These are phyloP conservation scores for Ailanthus altissimus DNA, from an alignment of 345 rosid genomes.

Conservation along the genomic window DNA sequence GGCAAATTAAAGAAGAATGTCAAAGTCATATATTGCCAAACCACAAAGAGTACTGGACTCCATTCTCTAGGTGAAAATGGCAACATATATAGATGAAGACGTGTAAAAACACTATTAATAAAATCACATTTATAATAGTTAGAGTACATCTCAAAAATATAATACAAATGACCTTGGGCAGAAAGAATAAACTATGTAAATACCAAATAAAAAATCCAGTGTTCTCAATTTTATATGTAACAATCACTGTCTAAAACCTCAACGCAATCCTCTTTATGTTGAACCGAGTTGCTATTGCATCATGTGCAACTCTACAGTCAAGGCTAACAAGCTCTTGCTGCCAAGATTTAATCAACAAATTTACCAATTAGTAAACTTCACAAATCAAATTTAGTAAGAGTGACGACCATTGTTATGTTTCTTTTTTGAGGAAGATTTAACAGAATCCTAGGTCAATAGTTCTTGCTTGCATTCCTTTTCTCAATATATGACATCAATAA, in stretches of 20 bases:
- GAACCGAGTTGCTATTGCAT: too few relatives aligned
- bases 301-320: too few relatives aligned
- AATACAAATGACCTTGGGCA: neutral
- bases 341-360: neutral
- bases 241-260: too few relatives aligned
- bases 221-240: too few relatives aligned
- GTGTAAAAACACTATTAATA: neutral
- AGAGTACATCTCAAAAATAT: neutral
- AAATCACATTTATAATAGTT: neutral
- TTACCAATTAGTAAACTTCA: too few relatives aligned
- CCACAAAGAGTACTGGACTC: neutral
- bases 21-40: neutral
- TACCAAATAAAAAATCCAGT: too few relatives aligned
- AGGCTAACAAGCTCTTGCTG: too few relatives aligned
- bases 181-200: neutral
- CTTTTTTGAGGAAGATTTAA: too few relatives aligned
- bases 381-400: too few relatives aligned
- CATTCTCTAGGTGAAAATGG: neutral
- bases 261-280: too few relatives aligned
- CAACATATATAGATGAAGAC: neutral
- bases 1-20: neutral
- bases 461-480: neutral
- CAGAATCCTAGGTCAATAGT: too few relatives aligned
- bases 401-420: too few relatives aligned
- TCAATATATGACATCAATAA: neutral